Evolutionary conservation across 2,329 filamentous ascomycete genomes (phyloP).

Genomic region (Phyllosticta capitalensis): DNA sequence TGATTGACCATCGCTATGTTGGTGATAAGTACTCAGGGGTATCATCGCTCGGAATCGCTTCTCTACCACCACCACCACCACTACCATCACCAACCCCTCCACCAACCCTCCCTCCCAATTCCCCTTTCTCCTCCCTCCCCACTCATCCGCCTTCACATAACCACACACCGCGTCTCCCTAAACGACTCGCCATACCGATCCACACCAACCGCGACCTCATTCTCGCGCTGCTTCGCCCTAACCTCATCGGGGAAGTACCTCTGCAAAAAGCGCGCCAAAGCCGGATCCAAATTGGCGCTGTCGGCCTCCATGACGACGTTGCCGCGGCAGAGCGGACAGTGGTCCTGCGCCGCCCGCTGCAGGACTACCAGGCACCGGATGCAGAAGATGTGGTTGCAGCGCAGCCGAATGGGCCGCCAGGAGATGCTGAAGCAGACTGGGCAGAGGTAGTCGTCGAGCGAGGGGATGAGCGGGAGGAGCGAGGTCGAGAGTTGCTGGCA

Average conservation of each 20-base stretch:
- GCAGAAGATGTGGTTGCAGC: constrained; percentile 71
- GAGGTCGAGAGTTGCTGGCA: constrained; percentile 65
- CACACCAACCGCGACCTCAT: constrained; percentile 64
- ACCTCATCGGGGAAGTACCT: constrained; percentile 72
- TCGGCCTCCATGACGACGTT: constrained; percentile 63
- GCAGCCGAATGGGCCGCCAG: constrained; percentile 71
- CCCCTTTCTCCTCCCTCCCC: background rate
- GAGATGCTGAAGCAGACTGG: constrained; percentile 70
- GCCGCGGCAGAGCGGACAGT: constrained; percentile 68
- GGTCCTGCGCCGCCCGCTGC: constrained; percentile 57
- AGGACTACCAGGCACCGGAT: constrained; percentile 75
- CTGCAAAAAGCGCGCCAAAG: constrained; percentile 59
- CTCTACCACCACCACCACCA: too few relatives aligned
- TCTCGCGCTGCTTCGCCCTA: constrained; percentile 49
- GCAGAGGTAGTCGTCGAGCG: constrained; percentile 75
- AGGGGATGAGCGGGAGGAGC: constrained; percentile 64
- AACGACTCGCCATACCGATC: constrained; percentile 63
- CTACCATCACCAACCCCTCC: too few relatives aligned
- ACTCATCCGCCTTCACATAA: constrained; percentile 43
- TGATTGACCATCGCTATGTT: too few relatives aligned
- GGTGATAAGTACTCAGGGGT: too few relatives aligned
- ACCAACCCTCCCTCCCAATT: too few relatives aligned
- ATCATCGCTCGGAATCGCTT: too few relatives aligned
- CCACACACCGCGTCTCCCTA: constrained; percentile 43
- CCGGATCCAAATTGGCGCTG: constrained; percentile 51